Evolutionary conservation across 2,329 filamentous ascomycete genomes (phyloP).

Genomic region (Diaporthe eres): DNA sequence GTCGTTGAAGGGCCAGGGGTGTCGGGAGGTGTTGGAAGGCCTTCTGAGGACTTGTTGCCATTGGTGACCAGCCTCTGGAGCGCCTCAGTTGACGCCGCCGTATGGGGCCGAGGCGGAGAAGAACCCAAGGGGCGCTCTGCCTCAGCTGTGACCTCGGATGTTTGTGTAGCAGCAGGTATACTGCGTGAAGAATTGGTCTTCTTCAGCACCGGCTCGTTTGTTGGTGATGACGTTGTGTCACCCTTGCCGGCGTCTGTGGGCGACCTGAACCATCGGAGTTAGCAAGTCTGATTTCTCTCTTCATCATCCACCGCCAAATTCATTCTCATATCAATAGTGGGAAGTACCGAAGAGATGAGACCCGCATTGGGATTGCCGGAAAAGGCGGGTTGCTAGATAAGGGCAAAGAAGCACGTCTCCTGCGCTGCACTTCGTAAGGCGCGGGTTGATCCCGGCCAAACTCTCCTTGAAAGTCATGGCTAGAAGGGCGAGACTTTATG

Average conservation of each 20-base stretch:
- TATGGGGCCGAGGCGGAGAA: slow-evolving; percentile 29
- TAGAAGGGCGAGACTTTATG: slow-evolving; percentile 23
- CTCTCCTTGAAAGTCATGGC: slow-evolving; percentile 21
- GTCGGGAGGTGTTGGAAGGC: slow-evolving; percentile 39
- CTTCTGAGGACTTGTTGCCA: slow-evolving; percentile 25
- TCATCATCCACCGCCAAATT: neutral
- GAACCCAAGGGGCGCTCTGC: slow-evolving; percentile 32
- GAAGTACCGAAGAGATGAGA: slow-evolving; percentile 38
- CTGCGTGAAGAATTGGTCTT: slow-evolving; percentile 34
- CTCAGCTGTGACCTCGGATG: slow-evolving; percentile 38
- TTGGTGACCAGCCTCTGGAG: slow-evolving; percentile 24
- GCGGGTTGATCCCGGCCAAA: neutral
- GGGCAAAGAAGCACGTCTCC: slow-evolving; percentile 39
- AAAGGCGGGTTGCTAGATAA: slow-evolving; percentile 41
- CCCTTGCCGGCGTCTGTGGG: slow-evolving; percentile 28
- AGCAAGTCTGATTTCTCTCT: neutral
- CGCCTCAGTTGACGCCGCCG: slow-evolving; percentile 19
- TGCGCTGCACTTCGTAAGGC: neutral
- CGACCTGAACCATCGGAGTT: neutral
- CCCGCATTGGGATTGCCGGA: slow-evolving; percentile 12
- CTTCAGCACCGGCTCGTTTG: slow-evolving; percentile 37
- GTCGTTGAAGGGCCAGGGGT: slow-evolving; percentile 36
- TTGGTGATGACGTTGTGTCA: slow-evolving; percentile 25
- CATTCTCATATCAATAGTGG: neutral
- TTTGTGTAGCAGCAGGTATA: slow-evolving; percentile 33